Evolutionary conservation across 1,139 yeast species (phyloP).

Genomic region (Protomyces inouyei): DNA sequence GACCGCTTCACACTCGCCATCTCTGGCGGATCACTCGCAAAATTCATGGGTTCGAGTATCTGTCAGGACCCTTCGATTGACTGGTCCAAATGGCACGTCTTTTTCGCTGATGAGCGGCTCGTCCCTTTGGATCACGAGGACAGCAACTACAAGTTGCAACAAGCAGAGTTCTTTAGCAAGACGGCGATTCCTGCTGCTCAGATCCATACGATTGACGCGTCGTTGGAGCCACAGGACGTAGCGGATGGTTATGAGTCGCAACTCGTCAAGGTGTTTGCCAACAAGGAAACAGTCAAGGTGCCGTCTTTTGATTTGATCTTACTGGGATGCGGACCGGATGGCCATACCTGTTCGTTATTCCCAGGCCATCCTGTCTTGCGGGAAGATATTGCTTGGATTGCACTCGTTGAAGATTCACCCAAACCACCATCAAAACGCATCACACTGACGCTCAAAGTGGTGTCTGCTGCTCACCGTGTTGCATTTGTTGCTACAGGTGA

Average conservation of each 20-base stretch:
- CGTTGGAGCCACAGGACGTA: constrained; percentile 84
- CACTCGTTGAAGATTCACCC: constrained; percentile 90
- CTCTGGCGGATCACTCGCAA: constrained; percentile 86
- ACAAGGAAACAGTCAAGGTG: constrained; percentile 72
- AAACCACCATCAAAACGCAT: constrained; percentile 83
- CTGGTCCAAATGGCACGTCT: constrained; percentile 84
- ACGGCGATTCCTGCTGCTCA: constrained; percentile 54
- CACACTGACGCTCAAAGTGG: constrained; percentile 88
- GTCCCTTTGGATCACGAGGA: constrained; percentile 82
- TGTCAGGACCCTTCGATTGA: constrained; percentile 61
- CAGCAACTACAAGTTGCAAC: constrained; percentile 85
- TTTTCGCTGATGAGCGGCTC: constrained; percentile 92
- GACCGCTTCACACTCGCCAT: constrained; percentile 82
- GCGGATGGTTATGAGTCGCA: constrained; percentile 89
- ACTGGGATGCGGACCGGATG: constrained; percentile 97
- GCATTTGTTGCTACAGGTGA: constrained; percentile 46
- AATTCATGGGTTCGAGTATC: constrained; percentile 67
- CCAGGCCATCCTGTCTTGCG: constrained; percentile 86
- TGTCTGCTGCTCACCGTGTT: constrained; percentile 66
- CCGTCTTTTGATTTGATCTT: constrained; percentile 89
- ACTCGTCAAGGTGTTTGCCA: constrained; percentile 85
- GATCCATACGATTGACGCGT: constrained; percentile 76
- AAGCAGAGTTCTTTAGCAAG: constrained; percentile 70
- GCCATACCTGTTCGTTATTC: constrained; percentile 92
- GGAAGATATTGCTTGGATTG: constrained; percentile 93